Base-by-base conservation (phyloP, 2,329 filamentous ascomycete genomes). In the Westerdykella sp. region DNA sequence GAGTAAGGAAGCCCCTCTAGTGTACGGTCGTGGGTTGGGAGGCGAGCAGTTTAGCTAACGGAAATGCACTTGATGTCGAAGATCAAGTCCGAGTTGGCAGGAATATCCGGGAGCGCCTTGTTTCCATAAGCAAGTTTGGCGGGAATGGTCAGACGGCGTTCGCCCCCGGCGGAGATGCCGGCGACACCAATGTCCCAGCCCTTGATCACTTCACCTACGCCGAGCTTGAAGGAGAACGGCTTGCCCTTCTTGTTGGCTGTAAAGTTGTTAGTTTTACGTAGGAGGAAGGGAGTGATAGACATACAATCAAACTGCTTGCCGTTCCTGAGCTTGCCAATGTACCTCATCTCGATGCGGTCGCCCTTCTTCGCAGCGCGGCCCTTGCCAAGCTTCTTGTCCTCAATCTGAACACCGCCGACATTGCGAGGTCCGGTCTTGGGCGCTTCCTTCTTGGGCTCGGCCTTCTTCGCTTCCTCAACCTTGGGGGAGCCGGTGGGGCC, bases 171-270 rank as follows among this genome's bases (percentile, higher is more conserved):
- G 56, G 83, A 76, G 88, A 98, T 96, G 71, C 94, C 94, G 56
- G 79, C 77, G 57, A 98, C 76, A 72, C 93, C 93, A 53, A 97
- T 80, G 68, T 98, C 94, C 94, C 93, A 97, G 56, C 93, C 93
- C 79, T 95, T 93, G 76, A 98, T 98, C 62, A 98, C 94, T 70
- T 97, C 87, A 49, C 90, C 90, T 66, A 83, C 81, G 57, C 93
- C 94, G 48, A 94, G 82, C 77, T 91, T 95, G 81, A 97, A 97
- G 55, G 79, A 79, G 75, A 98, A 98, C 45, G 94, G 91, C 76
- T 95, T 90, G 61, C 93, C 93, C 76, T 94, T 96, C 80, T 97
- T 98, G 80, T 98, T 97, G 70, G 89, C 87, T 90, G 59, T 35
- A 52, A 4, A 16, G n/a, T 14, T 37, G 36, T 66, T 37, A 66